These are phyloP conservation scores for Moesziomyces globuligerus DNA, from an alignment of 1,284 basidiomycete species.

Conservation along the genomic window DNA sequence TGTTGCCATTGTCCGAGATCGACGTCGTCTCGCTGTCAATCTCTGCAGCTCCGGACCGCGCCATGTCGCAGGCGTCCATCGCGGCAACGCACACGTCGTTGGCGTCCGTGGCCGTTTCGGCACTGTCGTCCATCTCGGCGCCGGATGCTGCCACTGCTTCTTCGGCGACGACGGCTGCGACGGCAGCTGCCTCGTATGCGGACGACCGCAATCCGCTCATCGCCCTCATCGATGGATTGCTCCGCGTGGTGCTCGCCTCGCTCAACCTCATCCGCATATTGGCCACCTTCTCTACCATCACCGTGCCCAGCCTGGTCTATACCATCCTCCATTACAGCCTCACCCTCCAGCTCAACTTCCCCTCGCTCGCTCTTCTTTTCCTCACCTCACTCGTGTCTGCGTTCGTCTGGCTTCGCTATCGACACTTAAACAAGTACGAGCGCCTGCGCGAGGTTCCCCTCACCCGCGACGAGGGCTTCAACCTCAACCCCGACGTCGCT, in stretches of 20 bases:
- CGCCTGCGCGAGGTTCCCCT: conserved; percentile 62
- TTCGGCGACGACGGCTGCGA: conserved; percentile 8
- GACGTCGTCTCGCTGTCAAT: too few species aligned
- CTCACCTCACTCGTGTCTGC: conserved; percentile 40
- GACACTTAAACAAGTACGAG: conserved; percentile 65
- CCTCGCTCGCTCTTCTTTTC: conserved; percentile 57
- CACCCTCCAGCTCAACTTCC: conserved; percentile 65
- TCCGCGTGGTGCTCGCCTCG: conserved; percentile 55
- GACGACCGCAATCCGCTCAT: conserved; percentile 47
- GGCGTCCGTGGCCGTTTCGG: conserved; percentile 20
- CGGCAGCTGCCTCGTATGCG: conserved; percentile 16
- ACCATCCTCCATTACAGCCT: conserved; percentile 62
- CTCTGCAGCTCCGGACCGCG: conserved; percentile 2
- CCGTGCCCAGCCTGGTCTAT: conserved; percentile 61
- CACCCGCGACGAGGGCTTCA: conserved; percentile 61
- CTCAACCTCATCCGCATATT: conserved; percentile 55
- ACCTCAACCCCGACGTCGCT: conserved; percentile 62
- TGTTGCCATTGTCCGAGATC: too few species aligned
- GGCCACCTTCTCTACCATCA: conserved; percentile 59
- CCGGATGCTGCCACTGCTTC: conserved; percentile 12
- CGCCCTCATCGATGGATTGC: conserved; percentile 50
- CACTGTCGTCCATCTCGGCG: conserved; percentile 7
- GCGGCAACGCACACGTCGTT: conserved; percentile 24
- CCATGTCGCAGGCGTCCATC: conserved; percentile 34
- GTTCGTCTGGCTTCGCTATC: conserved; percentile 68